A percentile compares a stretch with the other conserved stretches of the same genome.
Conservation (phyloP, 176 grass and related monocot species). For the Otatea glauca region DNA sequence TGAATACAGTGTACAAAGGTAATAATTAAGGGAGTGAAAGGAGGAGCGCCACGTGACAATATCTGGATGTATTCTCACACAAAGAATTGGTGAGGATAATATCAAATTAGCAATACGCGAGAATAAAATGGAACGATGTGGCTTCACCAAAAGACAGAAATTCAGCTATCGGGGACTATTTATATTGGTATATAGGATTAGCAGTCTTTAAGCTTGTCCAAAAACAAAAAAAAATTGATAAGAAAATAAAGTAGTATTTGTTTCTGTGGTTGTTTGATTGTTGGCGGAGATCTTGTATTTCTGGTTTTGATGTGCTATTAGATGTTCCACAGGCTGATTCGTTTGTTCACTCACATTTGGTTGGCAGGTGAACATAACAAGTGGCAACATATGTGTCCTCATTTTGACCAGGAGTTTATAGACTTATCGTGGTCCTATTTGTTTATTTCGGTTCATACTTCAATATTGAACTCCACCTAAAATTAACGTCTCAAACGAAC, state of each 20-base stretch:
- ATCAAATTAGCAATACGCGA: too few species aligned
- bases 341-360: neutral
- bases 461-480: neutral
- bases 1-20: too few species aligned
- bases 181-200: too few species aligned
- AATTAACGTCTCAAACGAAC: neutral
- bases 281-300: neutral
- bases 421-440: neutral
- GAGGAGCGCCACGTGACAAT: too few species aligned
- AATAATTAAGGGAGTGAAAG: too few species aligned
- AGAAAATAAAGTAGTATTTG: neutral
- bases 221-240: too few species aligned
- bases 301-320: neutral
- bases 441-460: neutral
- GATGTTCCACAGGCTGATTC: constrained; percentile 10
- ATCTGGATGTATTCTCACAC: too few species aligned
- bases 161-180: too few species aligned
- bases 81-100: too few species aligned
- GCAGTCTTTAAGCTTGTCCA: too few species aligned
- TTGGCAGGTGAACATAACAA: neutral
- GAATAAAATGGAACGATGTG: too few species aligned
- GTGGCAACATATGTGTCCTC: neutral
- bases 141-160: too few species aligned
- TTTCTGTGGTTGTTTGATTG: neutral
- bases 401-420: neutral